Evolutionary conservation across 1,139 yeast species (phyloP), one percentile per base, ranked within the genome.

Genomic region (Yamadazyma taylorii): DNA sequence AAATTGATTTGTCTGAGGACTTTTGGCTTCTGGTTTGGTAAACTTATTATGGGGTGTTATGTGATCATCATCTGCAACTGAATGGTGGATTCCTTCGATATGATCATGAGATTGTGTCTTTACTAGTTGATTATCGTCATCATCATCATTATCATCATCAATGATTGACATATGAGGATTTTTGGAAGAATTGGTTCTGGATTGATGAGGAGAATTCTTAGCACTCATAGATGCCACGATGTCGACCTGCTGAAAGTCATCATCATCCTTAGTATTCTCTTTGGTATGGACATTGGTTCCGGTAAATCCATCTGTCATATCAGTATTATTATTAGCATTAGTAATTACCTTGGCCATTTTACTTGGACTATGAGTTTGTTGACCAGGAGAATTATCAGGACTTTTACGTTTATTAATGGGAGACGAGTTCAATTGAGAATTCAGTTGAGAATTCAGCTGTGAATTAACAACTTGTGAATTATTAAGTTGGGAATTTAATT

Each of bases 1-100:
- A 4, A 19, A 21, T 12, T 29, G 32, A 12, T 29, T 29, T 3
- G 32, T 29, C 10, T 12, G 13, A 3, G 32, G 32, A 17, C 32
- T 29, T 13, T 29, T 29, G 24, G 77, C 73, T 7, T 63, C 55
- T 2, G 76, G 68, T 38, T 72, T 75, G 0, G 77, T 71, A 16
- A 29, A n/a, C 16, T 16, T 29, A 8, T 29, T 19, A 17, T 15
- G 32, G 13, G 32, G 32, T 4, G 32, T 29, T 17, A 38, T 40
- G 12, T 27, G 12, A 16, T 27, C 30, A 29, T 29, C 23, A 19
- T 29, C 32, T 6, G 26, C 11, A 10, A 27, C 31, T 12, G 21
- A 32, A 4, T 32, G 34, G 8, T 25, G 28, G 4, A 8, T n/a
- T n/a, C n/a, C 28, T 14, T 25, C 16, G 14, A 12, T 7, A 14